phyloP scores from a whole-genome alignment of 1,284 basidiomycete species.

The Acaromyces ingoldii region DNA sequence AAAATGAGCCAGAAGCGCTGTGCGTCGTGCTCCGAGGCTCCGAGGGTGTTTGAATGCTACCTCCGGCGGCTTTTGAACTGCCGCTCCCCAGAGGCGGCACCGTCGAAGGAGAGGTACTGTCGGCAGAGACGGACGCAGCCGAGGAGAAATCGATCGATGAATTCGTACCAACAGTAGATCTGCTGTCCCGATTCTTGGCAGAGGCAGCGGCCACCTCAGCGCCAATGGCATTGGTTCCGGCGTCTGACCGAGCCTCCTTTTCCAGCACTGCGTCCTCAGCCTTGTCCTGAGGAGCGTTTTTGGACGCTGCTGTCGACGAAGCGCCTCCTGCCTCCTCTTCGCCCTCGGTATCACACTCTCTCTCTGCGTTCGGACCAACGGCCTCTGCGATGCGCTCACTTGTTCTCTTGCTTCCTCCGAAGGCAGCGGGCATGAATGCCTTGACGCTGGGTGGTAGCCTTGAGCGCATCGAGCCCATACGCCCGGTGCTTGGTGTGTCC shows the following conservation, averaged over 20 bases:
- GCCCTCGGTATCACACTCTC: slow-evolving; percentile 22
- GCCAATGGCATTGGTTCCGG: not conserved
- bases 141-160: slow-evolving; percentile 39
- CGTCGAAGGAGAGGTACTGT: slow-evolving; percentile 38
- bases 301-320: not conserved
- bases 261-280: not conserved
- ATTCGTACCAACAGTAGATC: slow-evolving; percentile 37
- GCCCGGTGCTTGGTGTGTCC: slow-evolving; percentile 24
- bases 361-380: slow-evolving; percentile 24
- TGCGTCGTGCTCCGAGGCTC: slow-evolving; percentile 26
- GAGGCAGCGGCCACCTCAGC: too few species aligned
- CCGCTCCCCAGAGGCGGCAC: slow-evolving; percentile 12
- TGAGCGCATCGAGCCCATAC: slow-evolving; percentile 43
- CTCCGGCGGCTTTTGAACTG: not conserved
- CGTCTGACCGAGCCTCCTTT: not conserved
- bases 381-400: slow-evolving; percentile 42
- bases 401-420: slow-evolving; percentile 37
- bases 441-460: slow-evolving; percentile 45
- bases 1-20: slow-evolving; percentile 35
- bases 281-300: not conserved
- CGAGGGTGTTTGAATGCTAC: not conserved
- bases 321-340: slow-evolving; percentile 11
- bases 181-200: slow-evolving; percentile 30
- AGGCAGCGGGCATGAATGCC: slow-evolving; percentile 44
- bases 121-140: slow-evolving; percentile 27